Percentiles rank a stretch among this genome's conserved stretches.
Conservation (phyloP, 257 asterid genomes). For the Capsicum rhomboideum region DNA sequence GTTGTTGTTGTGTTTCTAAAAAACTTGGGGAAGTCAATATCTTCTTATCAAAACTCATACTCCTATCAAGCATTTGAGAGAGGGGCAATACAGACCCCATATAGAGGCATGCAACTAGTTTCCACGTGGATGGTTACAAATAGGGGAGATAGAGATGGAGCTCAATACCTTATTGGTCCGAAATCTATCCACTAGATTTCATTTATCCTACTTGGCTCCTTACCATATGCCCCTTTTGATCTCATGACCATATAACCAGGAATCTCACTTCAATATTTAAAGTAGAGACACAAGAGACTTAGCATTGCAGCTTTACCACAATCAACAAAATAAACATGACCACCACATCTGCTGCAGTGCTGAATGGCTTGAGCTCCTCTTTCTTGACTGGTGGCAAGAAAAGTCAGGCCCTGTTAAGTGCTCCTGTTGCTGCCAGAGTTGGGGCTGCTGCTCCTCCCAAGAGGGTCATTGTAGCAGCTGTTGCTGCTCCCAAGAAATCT, state of each 20-base stretch:
- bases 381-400: slow-evolving; percentile 78
- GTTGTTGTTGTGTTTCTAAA: no score
- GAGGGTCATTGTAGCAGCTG: slow-evolving; percentile 53
- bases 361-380: slow-evolving; percentile 64
- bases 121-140: not conserved
- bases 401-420: slow-evolving; percentile 46
- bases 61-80: not conserved
- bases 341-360: slow-evolving; percentile 83
- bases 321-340: slow-evolving; percentile 37
- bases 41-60: not conserved
- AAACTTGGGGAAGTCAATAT: no score
- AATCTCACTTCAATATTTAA: slow-evolving; percentile 7
- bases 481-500: slow-evolving; percentile 71
- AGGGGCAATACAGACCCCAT: not conserved
- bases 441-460: slow-evolving; percentile 28
- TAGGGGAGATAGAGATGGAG: not conserved
- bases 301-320: not conserved
- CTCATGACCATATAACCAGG: not conserved
- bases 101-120: not conserved
- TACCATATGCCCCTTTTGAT: slow-evolving; percentile 15
- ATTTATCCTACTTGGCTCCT: slow-evolving; percentile 55
- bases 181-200: slow-evolving; percentile 17
- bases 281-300: not conserved
- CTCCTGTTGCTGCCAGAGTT: slow-evolving; percentile 35
- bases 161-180: slow-evolving; percentile 1